These are phyloP conservation scores for Schizosaccharomyces octosporus DNA, from an alignment of 805 yeast genomes.

Conservation along the genomic window DNA sequence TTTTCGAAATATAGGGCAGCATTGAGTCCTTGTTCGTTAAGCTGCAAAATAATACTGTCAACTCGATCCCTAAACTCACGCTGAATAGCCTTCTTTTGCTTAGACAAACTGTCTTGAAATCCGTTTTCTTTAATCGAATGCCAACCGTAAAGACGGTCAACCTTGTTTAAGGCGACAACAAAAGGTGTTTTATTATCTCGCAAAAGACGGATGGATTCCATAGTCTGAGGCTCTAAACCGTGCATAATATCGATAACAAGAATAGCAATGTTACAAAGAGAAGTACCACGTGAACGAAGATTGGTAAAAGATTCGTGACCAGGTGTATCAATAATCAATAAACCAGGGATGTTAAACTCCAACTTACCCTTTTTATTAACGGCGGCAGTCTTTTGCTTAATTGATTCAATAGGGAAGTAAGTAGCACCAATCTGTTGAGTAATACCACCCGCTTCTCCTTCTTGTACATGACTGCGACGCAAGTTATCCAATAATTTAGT, in stretches of 20 bases:
- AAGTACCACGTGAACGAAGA: slow-evolving; percentile 94
- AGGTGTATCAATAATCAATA: slow-evolving; percentile 90
- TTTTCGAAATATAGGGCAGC: slow-evolving; percentile 90
- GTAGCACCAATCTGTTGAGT: slow-evolving; percentile 99
- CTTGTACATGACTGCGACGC: slow-evolving; percentile 97
- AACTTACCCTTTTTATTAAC: slow-evolving; percentile 70
- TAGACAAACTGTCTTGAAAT: slow-evolving; percentile 75
- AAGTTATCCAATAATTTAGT: slow-evolving; percentile 88
- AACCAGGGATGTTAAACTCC: slow-evolving; percentile 80
- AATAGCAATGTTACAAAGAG: slow-evolving; percentile 95
- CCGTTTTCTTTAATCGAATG: slow-evolving; percentile 70
- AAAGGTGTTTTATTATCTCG: slow-evolving; percentile 96
- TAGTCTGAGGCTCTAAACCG: slow-evolving; percentile 93
- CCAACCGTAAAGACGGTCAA: slow-evolving; percentile 95
- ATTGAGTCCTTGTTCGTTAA: slow-evolving; percentile 95
- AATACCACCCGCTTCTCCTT: slow-evolving; percentile 99
- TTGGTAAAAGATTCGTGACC: slow-evolving; percentile 99
- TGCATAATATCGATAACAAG: slow-evolving; percentile 97
- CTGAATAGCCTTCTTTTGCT: slow-evolving; percentile 65
- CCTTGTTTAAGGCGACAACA: slow-evolving; percentile 86
- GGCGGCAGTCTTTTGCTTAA: slow-evolving; percentile 69
- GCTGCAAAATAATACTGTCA: slow-evolving; percentile 59
- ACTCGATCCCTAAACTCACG: slow-evolving; percentile 77
- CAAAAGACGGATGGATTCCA: slow-evolving; percentile 74
- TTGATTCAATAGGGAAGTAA: slow-evolving; percentile 90